Conservation (phyloP, 108 stramenopile species). For the Epithemia pelagica region DNA sequence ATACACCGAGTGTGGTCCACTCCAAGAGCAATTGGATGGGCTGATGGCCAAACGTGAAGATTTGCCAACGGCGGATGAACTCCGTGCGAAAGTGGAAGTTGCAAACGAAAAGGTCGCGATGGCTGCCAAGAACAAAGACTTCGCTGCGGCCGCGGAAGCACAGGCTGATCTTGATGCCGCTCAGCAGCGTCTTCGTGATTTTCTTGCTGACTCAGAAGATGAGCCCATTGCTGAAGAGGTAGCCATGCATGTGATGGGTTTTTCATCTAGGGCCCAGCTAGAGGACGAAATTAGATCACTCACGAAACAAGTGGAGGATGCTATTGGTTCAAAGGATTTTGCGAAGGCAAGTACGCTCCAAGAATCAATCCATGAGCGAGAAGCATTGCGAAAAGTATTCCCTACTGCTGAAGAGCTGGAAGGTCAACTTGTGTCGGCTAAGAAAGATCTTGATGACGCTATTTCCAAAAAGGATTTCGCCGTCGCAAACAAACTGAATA, state of each 20-base stretch:
- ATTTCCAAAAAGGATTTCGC: slow-evolving; percentile 58
- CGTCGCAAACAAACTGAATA: slow-evolving; percentile 48
- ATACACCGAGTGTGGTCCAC: slow-evolving; percentile 60
- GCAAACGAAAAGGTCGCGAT: slow-evolving; percentile 53
- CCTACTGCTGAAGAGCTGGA: slow-evolving; percentile 71
- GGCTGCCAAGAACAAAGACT: slow-evolving; percentile 67
- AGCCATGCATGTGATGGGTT: slow-evolving; percentile 24
- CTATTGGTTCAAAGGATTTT: slow-evolving; percentile 58
- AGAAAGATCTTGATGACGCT: slow-evolving; percentile 44
- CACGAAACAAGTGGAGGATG: slow-evolving; percentile 35
- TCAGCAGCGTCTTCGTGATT: slow-evolving; percentile 38
- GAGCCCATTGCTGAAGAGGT: slow-evolving; percentile 9
- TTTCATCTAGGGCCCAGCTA: slow-evolving; percentile 61
- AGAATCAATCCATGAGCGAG: slow-evolving; percentile 48
- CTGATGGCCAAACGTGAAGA: slow-evolving; percentile 50
- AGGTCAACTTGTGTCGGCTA: slow-evolving; percentile 24
- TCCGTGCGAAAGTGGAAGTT: slow-evolving; percentile 40
- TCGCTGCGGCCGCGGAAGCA: slow-evolving; percentile 52
- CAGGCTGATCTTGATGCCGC: slow-evolving; percentile 58
- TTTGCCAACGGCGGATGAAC: slow-evolving; percentile 70
- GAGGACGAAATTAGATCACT: slow-evolving; percentile 50
- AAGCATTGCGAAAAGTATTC: slow-evolving; percentile 48
- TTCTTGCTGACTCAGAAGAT: slow-evolving; percentile 17
- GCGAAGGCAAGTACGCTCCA: slow-evolving; percentile 47
- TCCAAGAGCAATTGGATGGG: slow-evolving; percentile 65